Evolutionary conservation across 1,139 yeast species (phyloP), one percentile per base, ranked within the genome.

Genomic region (Sugiyamaella paludigena): DNA sequence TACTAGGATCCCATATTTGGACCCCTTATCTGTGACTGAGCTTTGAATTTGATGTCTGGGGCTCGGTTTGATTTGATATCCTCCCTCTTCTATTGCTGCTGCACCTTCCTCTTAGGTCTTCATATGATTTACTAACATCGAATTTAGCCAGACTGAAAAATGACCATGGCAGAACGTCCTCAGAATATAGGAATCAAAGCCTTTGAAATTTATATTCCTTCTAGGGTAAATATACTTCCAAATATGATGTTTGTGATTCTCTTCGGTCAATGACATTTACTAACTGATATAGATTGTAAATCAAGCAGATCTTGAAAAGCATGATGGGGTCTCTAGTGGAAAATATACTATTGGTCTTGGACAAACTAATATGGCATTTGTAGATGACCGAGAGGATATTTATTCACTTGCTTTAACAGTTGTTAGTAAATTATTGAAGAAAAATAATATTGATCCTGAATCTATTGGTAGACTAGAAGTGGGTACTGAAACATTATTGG

Each of bases 281-380:
- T 26, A 36, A 29, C 19, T 10, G 12, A 19, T 6, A 11, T 28
- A 83, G 77, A 87, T 81, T 58, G 97, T 94, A 55, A 84, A 80
- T 75, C 98, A 94, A 74, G 73, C 82, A 39, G 98, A 87, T 52
- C 77, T 94, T 60, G 99, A 94, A 72, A 75, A 79, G 62, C 82
- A 73, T 64, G 96, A 89, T 67, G 86, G 85, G 49, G 91, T 92
- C 58, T 82, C 98, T 27, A 77, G 87, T 52, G 99, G 99, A 51
- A 94, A 94, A 71, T 92, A 89, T 79, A 94, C 99, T 68, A 91
- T 94, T 69, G 99, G 99, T 44, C 79, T 94, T 55, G 98, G 98
- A 57, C 98, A 92, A 75, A 92, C 97, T 64, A 89, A 89, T 72
- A 94, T 94, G 98, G 81, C 95, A 26, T 92, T 88, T 64, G 98